Conservation (phyloP, 768 basidiomycete species). For the Tricholoma terreum region DNA sequence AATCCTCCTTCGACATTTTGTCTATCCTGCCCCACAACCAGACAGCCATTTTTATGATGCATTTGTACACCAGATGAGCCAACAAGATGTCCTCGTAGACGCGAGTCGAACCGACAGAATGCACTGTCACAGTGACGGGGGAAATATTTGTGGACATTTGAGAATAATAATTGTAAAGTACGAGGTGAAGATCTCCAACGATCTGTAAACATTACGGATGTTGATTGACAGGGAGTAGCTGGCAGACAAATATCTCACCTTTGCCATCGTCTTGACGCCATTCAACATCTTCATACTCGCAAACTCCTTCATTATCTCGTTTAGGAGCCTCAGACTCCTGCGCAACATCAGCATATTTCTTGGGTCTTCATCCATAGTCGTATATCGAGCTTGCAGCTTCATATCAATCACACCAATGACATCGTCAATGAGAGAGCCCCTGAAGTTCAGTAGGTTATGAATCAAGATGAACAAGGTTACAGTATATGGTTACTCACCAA, state of each 20-base stretch:
- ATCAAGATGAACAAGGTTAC: not conserved
- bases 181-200: conserved; percentile 46
- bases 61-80: conserved; percentile 74
- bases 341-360: conserved; percentile 49
- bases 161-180: conserved; percentile 63
- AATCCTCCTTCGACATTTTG: conserved; percentile 41
- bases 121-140: conserved; percentile 33
- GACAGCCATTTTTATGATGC: conserved; percentile 60
- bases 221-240: not conserved
- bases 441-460: conserved; percentile 21
- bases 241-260: conserved; percentile 37
- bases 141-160: conserved; percentile 43
- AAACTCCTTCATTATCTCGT: conserved; percentile 68
- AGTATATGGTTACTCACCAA: conserved; percentile 50
- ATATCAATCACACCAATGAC: conserved; percentile 55
- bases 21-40: conserved; percentile 68
- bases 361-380: conserved; percentile 37
- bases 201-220: conserved; percentile 37
- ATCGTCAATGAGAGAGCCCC: conserved; percentile 57
- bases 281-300: conserved; percentile 65
- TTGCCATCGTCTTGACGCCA: conserved; percentile 63
- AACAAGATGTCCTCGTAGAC: conserved; percentile 43
- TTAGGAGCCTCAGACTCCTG: conserved; percentile 61
- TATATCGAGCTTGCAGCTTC: conserved; percentile 49
- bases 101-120: conserved; percentile 41